Evolutionary conservation across 1,139 yeast genomes (phyloP).

Genomic region (Trichomonascaceae sp.): DNA sequence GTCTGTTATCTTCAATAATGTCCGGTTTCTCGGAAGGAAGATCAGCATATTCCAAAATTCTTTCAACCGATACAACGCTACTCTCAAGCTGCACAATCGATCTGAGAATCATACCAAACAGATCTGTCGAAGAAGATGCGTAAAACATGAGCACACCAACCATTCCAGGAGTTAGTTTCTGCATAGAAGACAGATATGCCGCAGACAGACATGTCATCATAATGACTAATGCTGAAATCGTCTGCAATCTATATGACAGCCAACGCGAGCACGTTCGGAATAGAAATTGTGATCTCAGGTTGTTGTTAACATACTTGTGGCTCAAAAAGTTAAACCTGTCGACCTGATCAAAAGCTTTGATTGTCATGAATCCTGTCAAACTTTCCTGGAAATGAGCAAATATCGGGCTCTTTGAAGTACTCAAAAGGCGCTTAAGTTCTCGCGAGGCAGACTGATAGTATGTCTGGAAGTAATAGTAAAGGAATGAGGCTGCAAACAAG

Average conservation of each 20-base stretch:
- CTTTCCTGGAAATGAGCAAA: constrained; percentile 76
- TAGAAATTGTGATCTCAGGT: constrained; percentile 53
- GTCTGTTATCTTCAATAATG: constrained; percentile 32
- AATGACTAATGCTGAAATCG: constrained; percentile 60
- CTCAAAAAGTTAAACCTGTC: constrained; percentile 50
- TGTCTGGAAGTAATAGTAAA: constrained; percentile 78
- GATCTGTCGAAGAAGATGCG: constrained; percentile 57
- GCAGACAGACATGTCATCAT: constrained; percentile 46
- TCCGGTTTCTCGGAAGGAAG: constrained; percentile 52
- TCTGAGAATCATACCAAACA: constrained; percentile 57
- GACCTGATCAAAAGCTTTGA: constrained; percentile 51
- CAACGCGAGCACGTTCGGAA: constrained; percentile 47
- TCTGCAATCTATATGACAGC: constrained; percentile 63
- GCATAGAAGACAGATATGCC: constrained; percentile 48
- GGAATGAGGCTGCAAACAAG: constrained; percentile 43
- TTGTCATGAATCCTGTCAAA: constrained; percentile 63
- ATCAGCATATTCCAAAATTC: constrained; percentile 66
- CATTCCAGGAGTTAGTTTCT: constrained; percentile 55
- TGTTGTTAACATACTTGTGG: constrained; percentile 55
- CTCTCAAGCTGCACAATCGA: constrained; percentile 70
- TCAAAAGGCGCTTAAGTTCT: constrained; percentile 74
- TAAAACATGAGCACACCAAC: constrained; percentile 72
- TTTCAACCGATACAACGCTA: constrained; percentile 68
- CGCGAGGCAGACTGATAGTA: constrained; percentile 74
- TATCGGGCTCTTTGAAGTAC: constrained; percentile 70